Conservation (phyloP, 78 protist genomes). For the Dictyostelium capitatum region DNA sequence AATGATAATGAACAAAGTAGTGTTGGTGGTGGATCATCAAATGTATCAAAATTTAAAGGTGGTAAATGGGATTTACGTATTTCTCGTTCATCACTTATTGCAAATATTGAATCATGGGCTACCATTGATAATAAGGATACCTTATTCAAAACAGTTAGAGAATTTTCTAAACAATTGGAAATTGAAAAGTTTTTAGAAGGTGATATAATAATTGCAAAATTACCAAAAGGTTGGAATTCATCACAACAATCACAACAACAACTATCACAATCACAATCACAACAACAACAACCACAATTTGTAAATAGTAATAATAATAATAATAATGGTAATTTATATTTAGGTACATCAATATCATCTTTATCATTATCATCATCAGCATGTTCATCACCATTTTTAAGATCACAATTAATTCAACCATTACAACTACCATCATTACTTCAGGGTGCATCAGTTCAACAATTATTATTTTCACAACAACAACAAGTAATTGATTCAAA, state of each 20-base stretch:
- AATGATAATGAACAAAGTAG: neutral
- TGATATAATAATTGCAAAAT: constrained; percentile 44
- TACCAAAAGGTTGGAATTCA: constrained; percentile 60
- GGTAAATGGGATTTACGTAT: constrained; percentile 38
- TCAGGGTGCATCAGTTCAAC: neutral
- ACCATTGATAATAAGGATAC: constrained; percentile 35
- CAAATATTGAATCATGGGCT: constrained; percentile 29
- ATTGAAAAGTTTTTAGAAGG: constrained; percentile 22
- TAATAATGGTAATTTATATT: neutral
- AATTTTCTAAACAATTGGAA: constrained; percentile 51
- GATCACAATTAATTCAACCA: neutral
- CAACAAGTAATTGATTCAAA: constrained; percentile 19
- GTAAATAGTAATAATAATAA: neutral
- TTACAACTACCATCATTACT: neutral
- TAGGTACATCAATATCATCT: neutral
- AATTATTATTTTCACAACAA: neutral
- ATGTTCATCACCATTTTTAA: constrained; percentile 12
- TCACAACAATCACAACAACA: neutral
- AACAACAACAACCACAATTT: neutral
- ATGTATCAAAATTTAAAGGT: neutral
- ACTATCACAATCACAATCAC: neutral
- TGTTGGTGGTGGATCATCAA: neutral
- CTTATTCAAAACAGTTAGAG: constrained; percentile 15
- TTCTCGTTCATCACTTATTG: constrained; percentile 39
- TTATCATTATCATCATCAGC: constrained; percentile 15